Conservation (phyloP, 2,329 filamentous ascomycete species). For the Epichloe scottii region DNA sequence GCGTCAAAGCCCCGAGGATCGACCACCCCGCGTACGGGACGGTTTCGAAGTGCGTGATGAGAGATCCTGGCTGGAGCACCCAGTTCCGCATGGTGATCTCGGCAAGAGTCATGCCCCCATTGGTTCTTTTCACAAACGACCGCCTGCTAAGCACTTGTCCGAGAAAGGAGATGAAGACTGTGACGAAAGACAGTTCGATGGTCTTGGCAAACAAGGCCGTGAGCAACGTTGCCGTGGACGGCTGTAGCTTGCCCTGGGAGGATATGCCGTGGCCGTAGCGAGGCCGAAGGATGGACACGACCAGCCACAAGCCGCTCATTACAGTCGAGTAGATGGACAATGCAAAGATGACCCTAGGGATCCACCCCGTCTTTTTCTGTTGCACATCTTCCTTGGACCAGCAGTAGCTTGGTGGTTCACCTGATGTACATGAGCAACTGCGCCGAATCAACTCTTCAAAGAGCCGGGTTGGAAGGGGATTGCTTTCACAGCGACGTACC, state of each 20-base stretch:
- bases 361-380: constrained; percentile 28
- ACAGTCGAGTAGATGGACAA: constrained; percentile 51
- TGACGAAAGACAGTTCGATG: constrained; percentile 67
- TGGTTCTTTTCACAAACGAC: constrained; percentile 46
- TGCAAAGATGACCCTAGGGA: constrained; percentile 32
- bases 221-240: constrained; percentile 53
- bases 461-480: background rate
- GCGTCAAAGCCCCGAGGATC: constrained; percentile 48
- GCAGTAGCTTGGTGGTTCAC: constrained; percentile 21
- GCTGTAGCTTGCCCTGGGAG: constrained; percentile 38
- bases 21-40: constrained; percentile 52
- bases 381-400: constrained; percentile 20
- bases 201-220: constrained; percentile 62
- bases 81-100: constrained; percentile 70
- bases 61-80: constrained; percentile 59
- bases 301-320: constrained; percentile 54
- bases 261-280: constrained; percentile 48
- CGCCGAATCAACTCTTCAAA: no score
- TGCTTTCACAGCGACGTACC: constrained; percentile 11
- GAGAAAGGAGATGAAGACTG: constrained; percentile 60
- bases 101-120: constrained; percentile 60
- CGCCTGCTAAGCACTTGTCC: constrained; percentile 64
- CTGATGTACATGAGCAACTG: constrained; percentile 1
- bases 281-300: constrained; percentile 48
- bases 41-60: constrained; percentile 57